A percentile compares a stretch with the other conserved stretches of the same genome.
Conservation (phyloP, 768 basidiomycete genomes). For the Lyophyllum decastes region DNA sequence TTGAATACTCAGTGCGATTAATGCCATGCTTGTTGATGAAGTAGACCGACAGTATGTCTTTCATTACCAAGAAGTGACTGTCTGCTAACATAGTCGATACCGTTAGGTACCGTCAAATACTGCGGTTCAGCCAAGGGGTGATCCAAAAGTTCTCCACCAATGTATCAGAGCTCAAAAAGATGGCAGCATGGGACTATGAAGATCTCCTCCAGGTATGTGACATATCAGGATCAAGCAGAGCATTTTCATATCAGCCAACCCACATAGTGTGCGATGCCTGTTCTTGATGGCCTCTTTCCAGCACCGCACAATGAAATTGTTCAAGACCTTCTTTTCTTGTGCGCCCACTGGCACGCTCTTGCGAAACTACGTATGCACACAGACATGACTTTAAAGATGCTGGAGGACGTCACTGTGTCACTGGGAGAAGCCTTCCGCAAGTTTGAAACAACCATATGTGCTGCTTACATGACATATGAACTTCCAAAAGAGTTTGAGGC, state of each 20-base stretch:
- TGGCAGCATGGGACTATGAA: constrained; percentile 28
- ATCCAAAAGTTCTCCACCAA: constrained; percentile 25
- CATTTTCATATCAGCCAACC: neutral
- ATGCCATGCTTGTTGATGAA: too few species aligned
- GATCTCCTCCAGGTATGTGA: constrained; percentile 29
- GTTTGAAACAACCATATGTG: too few species aligned
- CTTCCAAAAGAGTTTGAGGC: too few species aligned
- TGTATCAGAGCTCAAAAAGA: constrained; percentile 21
- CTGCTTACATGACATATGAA: too few species aligned
- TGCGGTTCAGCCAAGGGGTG: constrained; percentile 13
- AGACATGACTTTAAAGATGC: neutral
- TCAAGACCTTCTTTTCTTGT: too few species aligned
- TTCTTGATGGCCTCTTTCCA: constrained; percentile 14
- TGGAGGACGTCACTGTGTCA: too few species aligned
- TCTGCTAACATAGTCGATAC: neutral
- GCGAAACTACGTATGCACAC: constrained; percentile 25
- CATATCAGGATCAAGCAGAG: neutral
- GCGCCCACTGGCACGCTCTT: too few species aligned
- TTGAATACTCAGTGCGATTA: too few species aligned
- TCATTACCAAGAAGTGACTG: too few species aligned
- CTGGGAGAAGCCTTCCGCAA: too few species aligned
- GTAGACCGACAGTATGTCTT: too few species aligned
- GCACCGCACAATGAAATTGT: too few species aligned
- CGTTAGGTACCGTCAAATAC: constrained; percentile 7
- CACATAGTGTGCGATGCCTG: constrained; percentile 7